These are phyloP conservation scores for Oryza glumipatula DNA, from an alignment of 176 grass and related monocot species.

Conservation along the genomic window DNA sequence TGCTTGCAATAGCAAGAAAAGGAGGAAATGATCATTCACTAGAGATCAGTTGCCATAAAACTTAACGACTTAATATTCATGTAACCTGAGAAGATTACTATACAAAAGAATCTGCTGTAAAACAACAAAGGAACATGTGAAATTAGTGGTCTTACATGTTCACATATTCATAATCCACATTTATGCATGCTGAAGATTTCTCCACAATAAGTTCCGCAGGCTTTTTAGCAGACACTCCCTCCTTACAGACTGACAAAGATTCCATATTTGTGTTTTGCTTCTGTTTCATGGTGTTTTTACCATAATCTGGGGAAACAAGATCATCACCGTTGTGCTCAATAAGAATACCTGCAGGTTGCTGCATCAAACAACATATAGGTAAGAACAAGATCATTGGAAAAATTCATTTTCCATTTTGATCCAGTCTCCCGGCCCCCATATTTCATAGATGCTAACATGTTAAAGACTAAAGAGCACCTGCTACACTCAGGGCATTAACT, in stretches of 20 bases:
- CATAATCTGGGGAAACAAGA: slow-evolving; percentile 25
- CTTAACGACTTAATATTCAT: slow-evolving; percentile 22
- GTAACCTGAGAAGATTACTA: neutral
- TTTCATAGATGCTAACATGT: slow-evolving; percentile 7
- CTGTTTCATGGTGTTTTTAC: slow-evolving; percentile 15
- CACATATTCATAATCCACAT: slow-evolving; percentile 55
- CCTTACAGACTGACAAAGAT: slow-evolving; percentile 31
- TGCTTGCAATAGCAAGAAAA: slow-evolving; percentile 4
- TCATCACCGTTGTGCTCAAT: slow-evolving; percentile 18
- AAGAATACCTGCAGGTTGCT: slow-evolving; percentile 50
- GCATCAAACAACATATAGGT: slow-evolving; percentile 38
- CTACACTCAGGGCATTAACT: slow-evolving; percentile 12
- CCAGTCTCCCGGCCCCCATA: neutral
- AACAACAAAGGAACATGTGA: slow-evolving; percentile 16
- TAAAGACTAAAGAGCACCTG: slow-evolving; percentile 25
- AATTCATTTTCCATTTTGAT: slow-evolving; percentile 8
- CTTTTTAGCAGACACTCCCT: slow-evolving; percentile 29
- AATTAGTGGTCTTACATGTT: slow-evolving; percentile 65
- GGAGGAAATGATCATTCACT: neutral
- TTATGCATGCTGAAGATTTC: slow-evolving; percentile 61
- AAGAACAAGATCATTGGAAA: slow-evolving; percentile 31
- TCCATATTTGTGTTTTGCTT: slow-evolving; percentile 24
- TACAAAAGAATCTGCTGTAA: slow-evolving; percentile 8
- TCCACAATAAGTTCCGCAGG: slow-evolving; percentile 41
- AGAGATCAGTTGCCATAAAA: neutral